Base-by-base conservation (phyloP, 768 basidiomycete species). In the Fibroporia radiculosa region DNA sequence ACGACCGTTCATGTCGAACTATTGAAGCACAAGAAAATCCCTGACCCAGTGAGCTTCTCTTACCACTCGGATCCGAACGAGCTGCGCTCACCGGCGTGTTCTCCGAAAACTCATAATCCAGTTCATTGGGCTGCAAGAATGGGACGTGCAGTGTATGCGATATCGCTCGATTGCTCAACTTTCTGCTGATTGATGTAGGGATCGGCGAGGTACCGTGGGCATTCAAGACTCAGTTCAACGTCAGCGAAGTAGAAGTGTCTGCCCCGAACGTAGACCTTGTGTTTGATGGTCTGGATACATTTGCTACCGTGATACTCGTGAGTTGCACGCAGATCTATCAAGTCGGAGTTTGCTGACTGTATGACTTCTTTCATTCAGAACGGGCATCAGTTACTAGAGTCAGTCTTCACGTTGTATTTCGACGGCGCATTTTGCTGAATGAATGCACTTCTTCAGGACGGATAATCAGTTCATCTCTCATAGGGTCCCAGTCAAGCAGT, bases 241-340 rank as follows among this genome's bases (percentile, higher is more conserved):
- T 80, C 16, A 66, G 69, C 2, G 66, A 72, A 14, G 59, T 60
- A 14, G 76, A 81, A 36, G 59, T 81, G 14, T 50, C 55, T 1
- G 59, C 65, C 2, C 51, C 68, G 3, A 71, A 83, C 42, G 67
- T 73, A 24, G 91, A 93, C 59, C 67, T 97, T 14, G 72, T 93
- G 6, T 92, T 95, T 49, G 91, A 95, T 10, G 93, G 93, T 14
- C 64, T 97, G 16, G 93, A 97, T 57, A 96, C 93, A 0, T 95
- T 92, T 58, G 80, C 84, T 2, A 69, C 67, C n/a, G 72, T 93
- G 32, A 62, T 63, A 25, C 62, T 95, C 48, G 90, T 86, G 52
- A 62, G 78, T 64, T 18, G 19, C 29, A 8, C 13, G 2, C 37
- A 13, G 27, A 13, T 19, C 50, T 40, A 16, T 20, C 44, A 22